Evolutionary conservation across 345 rosid genomes (phyloP).

Genomic region (Corchorus olitorius): DNA sequence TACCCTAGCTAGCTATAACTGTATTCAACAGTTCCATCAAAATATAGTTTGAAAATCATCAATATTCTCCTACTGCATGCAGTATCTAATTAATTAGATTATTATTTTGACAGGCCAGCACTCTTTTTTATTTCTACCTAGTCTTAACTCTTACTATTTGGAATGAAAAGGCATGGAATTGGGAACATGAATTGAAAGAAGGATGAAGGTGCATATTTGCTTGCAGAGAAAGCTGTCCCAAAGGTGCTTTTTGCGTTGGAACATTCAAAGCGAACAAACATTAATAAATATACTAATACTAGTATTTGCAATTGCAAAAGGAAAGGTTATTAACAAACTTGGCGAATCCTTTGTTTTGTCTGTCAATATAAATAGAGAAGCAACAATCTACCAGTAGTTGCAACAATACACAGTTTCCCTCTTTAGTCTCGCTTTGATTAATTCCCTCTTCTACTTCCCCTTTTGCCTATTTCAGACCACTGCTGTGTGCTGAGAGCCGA

Average conservation of each 20-base stretch:
- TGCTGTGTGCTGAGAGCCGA: no score
- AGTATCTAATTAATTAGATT: no score
- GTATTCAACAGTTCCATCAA: no score
- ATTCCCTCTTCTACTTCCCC: neutral
- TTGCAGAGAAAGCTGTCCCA: conserved; percentile 46
- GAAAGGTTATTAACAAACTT: conserved; percentile 35
- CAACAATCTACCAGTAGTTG: conserved; percentile 10
- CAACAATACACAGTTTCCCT: neutral
- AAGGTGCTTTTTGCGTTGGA: conserved; percentile 40
- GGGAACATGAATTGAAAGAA: conserved; percentile 12
- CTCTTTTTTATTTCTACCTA: no score
- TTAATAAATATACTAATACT: neutral
- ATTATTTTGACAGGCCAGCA: no score
- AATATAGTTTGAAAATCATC: no score
- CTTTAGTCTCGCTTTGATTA: neutral
- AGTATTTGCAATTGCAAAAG: conserved; percentile 29
- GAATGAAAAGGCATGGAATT: conserved; percentile 12
- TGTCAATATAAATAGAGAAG: conserved; percentile 39
- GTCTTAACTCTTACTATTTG: no score
- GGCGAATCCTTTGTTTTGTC: conserved; percentile 11
- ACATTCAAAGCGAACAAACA: conserved; percentile 1
- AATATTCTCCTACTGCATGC: no score
- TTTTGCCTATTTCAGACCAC: no score
- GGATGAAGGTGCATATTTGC: conserved; percentile 28
- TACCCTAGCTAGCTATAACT: neutral